These are phyloP conservation scores for Fusarium ramigenum DNA, from an alignment of 2,329 filamentous ascomycete species.

Conservation along the genomic window DNA sequence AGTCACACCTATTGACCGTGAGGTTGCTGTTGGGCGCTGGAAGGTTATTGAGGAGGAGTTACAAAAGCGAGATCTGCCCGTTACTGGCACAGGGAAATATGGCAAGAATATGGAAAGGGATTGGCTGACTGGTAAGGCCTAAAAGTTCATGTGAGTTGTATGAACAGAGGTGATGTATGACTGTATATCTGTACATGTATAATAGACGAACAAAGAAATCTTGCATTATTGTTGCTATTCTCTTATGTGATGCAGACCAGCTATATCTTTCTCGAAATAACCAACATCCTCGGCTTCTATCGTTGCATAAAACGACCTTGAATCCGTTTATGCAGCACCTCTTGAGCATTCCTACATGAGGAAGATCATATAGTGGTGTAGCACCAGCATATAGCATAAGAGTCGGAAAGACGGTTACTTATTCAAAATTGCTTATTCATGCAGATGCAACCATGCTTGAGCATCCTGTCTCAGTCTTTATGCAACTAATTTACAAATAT, in stretches of 20 bases:
- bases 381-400: not conserved
- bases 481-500: constrained; percentile 36
- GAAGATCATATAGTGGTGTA: no score
- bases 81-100: constrained; percentile 57
- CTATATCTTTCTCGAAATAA: not conserved
- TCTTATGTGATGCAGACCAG: no score
- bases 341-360: not conserved
- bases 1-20: constrained; percentile 76
- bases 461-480: not conserved
- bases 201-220: constrained; percentile 42
- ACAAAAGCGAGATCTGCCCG: constrained; percentile 67
- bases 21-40: constrained; percentile 77
- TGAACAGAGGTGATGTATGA: constrained; percentile 33
- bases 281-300: not conserved
- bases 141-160: constrained; percentile 21
- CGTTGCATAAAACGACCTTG: not conserved
- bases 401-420: not conserved
- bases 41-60: constrained; percentile 82
- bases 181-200: constrained; percentile 47
- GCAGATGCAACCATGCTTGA: not conserved
- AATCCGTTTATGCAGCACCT: not conserved
- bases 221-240: constrained; percentile 18
- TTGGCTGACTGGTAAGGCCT: constrained; percentile 54
- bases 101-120: constrained; percentile 54
- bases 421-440: not conserved